A percentile compares a stretch with the other conserved stretches of the same genome.
Conservation (phyloP, 371 early-diverging fungal species). For the Mortierella sp. region DNA sequence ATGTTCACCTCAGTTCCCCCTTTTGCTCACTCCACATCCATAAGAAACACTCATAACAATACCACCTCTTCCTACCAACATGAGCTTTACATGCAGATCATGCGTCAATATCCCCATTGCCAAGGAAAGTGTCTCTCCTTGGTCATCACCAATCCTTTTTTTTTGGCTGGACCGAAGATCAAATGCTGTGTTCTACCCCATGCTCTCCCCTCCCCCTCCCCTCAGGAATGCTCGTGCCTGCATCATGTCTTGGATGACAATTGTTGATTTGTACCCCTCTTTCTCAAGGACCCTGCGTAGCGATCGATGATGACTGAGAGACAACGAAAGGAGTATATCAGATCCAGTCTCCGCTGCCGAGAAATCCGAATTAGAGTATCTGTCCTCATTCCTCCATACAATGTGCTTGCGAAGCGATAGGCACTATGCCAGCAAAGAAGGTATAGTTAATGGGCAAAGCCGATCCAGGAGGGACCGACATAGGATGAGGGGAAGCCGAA, state of each 20-base stretch:
- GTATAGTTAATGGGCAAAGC: background rate
- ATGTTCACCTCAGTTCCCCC: background rate
- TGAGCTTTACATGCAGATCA: background rate
- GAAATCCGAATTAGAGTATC: too few relatives aligned
- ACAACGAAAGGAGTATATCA: background rate
- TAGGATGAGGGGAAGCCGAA: background rate
- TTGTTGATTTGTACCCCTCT: background rate
- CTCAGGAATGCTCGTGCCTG: background rate
- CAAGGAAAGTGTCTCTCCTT: background rate
- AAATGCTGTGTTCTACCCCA: background rate
- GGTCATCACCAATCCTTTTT: background rate
- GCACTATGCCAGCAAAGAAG: background rate
- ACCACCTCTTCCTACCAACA: background rate
- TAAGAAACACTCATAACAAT: too few relatives aligned
- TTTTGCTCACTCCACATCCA: background rate
- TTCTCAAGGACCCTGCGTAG: background rate
- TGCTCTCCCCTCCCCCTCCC: background rate
- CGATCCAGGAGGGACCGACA: background rate
- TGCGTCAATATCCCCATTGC: background rate
- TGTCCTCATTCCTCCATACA: too few relatives aligned
- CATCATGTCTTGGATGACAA: conserved; percentile 2
- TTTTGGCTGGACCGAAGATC: background rate
- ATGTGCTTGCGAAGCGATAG: background rate
- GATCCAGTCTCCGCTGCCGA: background rate
- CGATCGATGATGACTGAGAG: background rate